phyloP scores from a whole-genome alignment of 805 yeast species.

The Wickerhamiella brachini region DNA sequence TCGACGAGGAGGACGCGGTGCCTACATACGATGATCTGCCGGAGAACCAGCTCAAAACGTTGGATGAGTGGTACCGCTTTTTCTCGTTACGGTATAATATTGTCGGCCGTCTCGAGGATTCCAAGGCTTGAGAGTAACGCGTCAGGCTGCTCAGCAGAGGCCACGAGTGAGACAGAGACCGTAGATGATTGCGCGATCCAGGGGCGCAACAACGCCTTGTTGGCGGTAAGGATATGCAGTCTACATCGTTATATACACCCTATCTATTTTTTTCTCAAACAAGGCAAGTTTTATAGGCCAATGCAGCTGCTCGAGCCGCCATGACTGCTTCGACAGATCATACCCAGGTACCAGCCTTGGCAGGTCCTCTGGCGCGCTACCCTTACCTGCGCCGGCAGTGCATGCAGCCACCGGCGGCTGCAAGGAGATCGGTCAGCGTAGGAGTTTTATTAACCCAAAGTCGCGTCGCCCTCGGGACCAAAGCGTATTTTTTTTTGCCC shows the following conservation, averaged over 20 bases:
- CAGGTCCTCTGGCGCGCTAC: neutral
- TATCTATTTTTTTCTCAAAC: neutral
- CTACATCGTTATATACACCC: neutral
- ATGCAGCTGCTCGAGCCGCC: too few species aligned
- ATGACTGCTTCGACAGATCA: too few species aligned
- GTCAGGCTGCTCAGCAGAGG: neutral
- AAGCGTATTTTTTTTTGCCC: too few species aligned
- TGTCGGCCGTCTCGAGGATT: slow-evolving; percentile 24
- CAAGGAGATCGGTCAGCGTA: neutral
- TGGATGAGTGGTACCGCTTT: slow-evolving; percentile 61
- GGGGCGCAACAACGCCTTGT: neutral
- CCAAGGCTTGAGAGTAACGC: neutral
- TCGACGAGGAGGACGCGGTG: slow-evolving; percentile 39
- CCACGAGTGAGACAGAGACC: neutral
- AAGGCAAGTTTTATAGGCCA: too few species aligned
- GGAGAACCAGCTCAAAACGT: slow-evolving; percentile 43
- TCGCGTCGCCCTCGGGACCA: neutral
- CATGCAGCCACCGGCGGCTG: neutral
- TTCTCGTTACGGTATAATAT: slow-evolving; percentile 43
- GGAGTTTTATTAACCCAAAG: neutral
- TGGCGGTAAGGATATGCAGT: neutral
- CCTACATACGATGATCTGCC: slow-evolving; percentile 31
- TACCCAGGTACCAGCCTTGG: neutral
- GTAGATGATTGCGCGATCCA: neutral
- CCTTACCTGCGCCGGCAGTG: neutral